A percentile compares a stretch with the other conserved stretches of the same genome.
Evolutionary conservation across 441 rosid genomes (phyloP).

Genomic region (Gossypium schwendimanii): DNA sequence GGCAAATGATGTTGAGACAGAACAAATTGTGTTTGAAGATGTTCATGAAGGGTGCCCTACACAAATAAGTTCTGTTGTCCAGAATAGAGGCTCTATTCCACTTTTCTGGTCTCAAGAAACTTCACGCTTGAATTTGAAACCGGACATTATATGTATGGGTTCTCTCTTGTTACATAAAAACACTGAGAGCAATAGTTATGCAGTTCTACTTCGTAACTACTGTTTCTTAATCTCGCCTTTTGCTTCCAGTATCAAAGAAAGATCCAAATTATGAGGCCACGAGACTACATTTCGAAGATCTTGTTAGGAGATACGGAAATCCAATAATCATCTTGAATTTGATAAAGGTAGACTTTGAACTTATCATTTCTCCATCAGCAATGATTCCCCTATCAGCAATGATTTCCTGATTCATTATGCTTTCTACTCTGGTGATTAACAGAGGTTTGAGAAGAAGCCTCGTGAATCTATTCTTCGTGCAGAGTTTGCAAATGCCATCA

Average conservation of each 20-base stretch:
- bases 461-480: constrained; percentile 63
- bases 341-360: constrained; percentile 45
- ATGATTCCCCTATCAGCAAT: neutral
- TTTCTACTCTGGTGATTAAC: constrained; percentile 18
- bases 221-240: constrained; percentile 20
- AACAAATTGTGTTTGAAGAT: constrained; percentile 67
- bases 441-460: constrained; percentile 72
- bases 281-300: constrained; percentile 62
- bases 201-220: neutral
- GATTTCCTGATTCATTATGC: neutral
- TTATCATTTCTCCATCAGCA: neutral
- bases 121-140: constrained; percentile 69
- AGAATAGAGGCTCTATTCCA: constrained; percentile 75
- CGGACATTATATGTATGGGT: constrained; percentile 60
- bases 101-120: constrained; percentile 86
- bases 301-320: constrained; percentile 72
- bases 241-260: constrained; percentile 39
- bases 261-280: constrained; percentile 49
- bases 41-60: constrained; percentile 40
- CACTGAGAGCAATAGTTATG: neutral
- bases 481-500: constrained; percentile 65
- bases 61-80: constrained; percentile 63
- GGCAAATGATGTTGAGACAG: constrained; percentile 87
- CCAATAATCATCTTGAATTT: constrained; percentile 64
- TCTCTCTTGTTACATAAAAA: constrained; percentile 1